phyloP scores from a whole-genome alignment of 2,329 filamentous ascomycete species.

The Lachnellula suecica region DNA sequence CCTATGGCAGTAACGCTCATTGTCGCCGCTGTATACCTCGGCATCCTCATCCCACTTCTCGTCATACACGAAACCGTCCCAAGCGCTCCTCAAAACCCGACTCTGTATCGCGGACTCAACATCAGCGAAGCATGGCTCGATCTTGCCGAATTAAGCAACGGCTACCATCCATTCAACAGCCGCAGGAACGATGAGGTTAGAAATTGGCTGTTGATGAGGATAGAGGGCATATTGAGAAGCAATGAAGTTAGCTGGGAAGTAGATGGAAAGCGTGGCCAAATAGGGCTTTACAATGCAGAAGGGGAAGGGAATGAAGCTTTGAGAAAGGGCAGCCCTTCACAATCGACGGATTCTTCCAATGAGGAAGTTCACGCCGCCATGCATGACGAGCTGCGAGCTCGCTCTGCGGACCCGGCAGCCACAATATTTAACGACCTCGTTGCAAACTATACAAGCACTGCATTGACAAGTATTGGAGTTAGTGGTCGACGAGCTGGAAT shows the following conservation, averaged over 20 bases:
- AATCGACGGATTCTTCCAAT: background rate
- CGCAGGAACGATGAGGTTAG: constrained; percentile 78
- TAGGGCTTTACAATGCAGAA: background rate
- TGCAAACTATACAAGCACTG: constrained; percentile 75
- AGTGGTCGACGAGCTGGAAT: constrained; percentile 33
- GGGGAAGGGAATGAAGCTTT: background rate
- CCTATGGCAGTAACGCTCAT: constrained; percentile 81
- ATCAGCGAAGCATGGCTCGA: constrained; percentile 86
- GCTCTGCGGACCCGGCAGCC: constrained; percentile 39
- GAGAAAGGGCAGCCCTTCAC: background rate
- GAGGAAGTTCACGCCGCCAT: background rate
- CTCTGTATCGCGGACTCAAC: constrained; percentile 65
- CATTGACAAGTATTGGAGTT: constrained; percentile 38
- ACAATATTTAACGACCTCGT: constrained; percentile 76
- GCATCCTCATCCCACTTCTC: constrained; percentile 70
- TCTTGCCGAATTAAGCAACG: constrained; percentile 69
- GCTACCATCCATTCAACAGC: constrained; percentile 88
- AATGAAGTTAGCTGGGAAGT: constrained; percentile 53
- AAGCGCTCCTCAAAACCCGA: constrained; percentile 54
- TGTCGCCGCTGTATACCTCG: constrained; percentile 73
- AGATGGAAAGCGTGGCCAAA: constrained; percentile 30
- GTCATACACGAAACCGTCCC: constrained; percentile 77
- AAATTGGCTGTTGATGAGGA: constrained; percentile 69
- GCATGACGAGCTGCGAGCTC: constrained; percentile 16
- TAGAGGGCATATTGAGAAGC: constrained; percentile 65